phyloP scores from a whole-genome alignment of 495 filamentous ascomycete genomes.

The Hypoxylon trugodes region DNA sequence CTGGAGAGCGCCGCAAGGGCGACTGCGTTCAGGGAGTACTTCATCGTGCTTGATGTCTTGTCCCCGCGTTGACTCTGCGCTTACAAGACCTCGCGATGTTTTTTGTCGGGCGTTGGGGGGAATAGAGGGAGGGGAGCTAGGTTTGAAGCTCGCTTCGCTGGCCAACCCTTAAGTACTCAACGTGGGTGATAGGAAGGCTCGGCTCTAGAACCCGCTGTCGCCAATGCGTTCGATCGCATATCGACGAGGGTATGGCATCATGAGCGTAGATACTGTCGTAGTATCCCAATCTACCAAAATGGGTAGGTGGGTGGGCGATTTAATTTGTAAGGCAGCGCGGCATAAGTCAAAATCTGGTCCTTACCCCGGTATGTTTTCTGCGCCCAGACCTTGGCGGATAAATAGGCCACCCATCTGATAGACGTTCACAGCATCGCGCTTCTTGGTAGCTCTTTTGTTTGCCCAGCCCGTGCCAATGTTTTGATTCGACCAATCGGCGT shows the following conservation, averaged over 20 bases:
- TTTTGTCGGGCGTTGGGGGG: constrained; percentile 5
- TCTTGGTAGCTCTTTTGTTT: constrained; percentile 17
- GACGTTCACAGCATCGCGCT: constrained; percentile 16
- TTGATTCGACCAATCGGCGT: constrained; percentile 15
- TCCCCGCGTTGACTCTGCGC: constrained; percentile 2
- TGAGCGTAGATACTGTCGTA: constrained; percentile 42
- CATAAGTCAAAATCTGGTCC: constrained; percentile 31
- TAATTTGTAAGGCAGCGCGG: constrained; percentile 36
- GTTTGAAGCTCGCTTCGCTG: neutral
- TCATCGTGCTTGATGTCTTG: constrained; percentile 38
- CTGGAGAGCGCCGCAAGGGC: constrained; percentile 47
- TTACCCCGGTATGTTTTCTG: constrained; percentile 31
- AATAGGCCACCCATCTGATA: constrained; percentile 28
- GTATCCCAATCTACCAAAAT: constrained; percentile 40
- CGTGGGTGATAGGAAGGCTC: constrained; percentile 22
- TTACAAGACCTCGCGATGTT: constrained; percentile 20
- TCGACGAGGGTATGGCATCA: constrained; percentile 39
- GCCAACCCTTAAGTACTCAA: constrained; percentile 29
- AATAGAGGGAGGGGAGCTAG: neutral
- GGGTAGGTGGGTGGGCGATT: constrained; percentile 32
- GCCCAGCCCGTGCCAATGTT: constrained; percentile 16
- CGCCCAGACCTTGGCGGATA: constrained; percentile 36
- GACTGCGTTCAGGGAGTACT: constrained; percentile 41
- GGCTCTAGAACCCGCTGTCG: constrained; percentile 28
- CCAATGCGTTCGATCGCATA: constrained; percentile 24